phyloP scores from a whole-genome alignment of 2,329 filamentous ascomycete species.

The Lachnellula cervina region DNA sequence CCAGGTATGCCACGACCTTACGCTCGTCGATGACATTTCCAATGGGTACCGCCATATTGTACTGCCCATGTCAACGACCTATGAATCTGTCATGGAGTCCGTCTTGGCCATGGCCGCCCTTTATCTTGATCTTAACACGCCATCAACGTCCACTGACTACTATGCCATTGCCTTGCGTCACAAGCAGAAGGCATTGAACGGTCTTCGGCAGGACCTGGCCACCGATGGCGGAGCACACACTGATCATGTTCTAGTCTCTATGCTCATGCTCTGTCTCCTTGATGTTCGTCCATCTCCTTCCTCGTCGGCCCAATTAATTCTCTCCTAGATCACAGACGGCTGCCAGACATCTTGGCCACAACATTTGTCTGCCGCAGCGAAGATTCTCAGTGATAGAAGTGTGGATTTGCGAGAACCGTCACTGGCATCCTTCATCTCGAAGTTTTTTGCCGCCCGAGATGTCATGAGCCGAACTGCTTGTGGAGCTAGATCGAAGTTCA shows the following conservation, averaged over 20 bases:
- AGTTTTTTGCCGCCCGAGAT: conserved; percentile 15
- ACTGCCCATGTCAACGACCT: conserved; percentile 6
- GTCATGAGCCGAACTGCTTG: conserved; percentile 16
- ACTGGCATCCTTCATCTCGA: conserved; percentile 11
- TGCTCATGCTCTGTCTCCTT: conserved; percentile 12
- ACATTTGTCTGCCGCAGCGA: too few relatives aligned
- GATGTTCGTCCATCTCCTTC: conserved; percentile 3
- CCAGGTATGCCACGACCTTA: conserved; percentile 11
- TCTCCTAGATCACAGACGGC: too few relatives aligned
- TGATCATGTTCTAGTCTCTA: conserved; percentile 11
- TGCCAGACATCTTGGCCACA: too few relatives aligned
- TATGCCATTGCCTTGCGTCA: conserved; percentile 11
- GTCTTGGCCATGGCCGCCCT: conserved; percentile 10
- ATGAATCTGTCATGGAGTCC: conserved; percentile 10
- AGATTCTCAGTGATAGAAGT: too few relatives aligned
- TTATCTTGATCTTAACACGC: conserved; percentile 8
- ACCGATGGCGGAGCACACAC: conserved; percentile 2
- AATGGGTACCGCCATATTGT: conserved; percentile 13
- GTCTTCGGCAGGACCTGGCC: conserved; percentile 6
- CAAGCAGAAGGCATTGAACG: conserved; percentile 8
- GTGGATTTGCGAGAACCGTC: neutral
- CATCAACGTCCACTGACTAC: conserved; percentile 3
- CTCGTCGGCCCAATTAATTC: neutral
- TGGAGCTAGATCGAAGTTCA: conserved; percentile 13
- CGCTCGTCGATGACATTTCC: conserved; percentile 12